Base-by-base conservation (phyloP, 495 filamentous ascomycete species). In the Neurospora sp. region DNA sequence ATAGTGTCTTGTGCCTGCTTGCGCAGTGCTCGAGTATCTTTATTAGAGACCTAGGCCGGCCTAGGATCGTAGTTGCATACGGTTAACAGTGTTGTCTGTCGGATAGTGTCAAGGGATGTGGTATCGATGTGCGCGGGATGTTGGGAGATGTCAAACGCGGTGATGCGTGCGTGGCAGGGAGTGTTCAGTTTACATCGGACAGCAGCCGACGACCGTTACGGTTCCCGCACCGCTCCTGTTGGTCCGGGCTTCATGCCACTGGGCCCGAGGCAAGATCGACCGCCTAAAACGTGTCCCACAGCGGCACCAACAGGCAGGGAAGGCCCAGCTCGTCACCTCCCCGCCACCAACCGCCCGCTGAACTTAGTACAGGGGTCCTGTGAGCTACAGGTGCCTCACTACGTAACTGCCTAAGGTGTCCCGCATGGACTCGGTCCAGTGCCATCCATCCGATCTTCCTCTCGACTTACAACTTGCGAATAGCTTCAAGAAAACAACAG, bases 1-100 rank as follows among this genome's bases (percentile, higher is more conserved):
- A 83, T 83, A 74, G 73, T 74, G 48, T 71, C 27, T 71, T 40
- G n/a, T 72, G 41, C 35, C 54, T 38, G 35, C 35, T 69, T 70
- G 72, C 74, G 27, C 75, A 74, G 69, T 75, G 44, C 69, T 71
- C 48, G 75, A 72, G 71, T 73, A 73, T 79, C 44, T 69, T 70
- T 72, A 39, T 54, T 69, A 11, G 70, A 66, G 12, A 66, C 54
- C 54, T 35, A 31, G 23, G 54, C 54, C 23, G 23, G 23, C 12
- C 23, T 62, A 66, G 27, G 27, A 16, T 66, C 35, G 7, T 48
- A 75, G 38, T 71, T 39, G 71, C 72, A 73, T 69, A 69, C 23
- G 18, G 20, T 35, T 31, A 42, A 18, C 39, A 69, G 70, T 39
- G 66, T 69, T 71, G 39, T 72, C 73, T 73, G 74, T 71, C 23